Base-by-base conservation (phyloP, 768 basidiomycete genomes). In the Amanita brunnescens region DNA sequence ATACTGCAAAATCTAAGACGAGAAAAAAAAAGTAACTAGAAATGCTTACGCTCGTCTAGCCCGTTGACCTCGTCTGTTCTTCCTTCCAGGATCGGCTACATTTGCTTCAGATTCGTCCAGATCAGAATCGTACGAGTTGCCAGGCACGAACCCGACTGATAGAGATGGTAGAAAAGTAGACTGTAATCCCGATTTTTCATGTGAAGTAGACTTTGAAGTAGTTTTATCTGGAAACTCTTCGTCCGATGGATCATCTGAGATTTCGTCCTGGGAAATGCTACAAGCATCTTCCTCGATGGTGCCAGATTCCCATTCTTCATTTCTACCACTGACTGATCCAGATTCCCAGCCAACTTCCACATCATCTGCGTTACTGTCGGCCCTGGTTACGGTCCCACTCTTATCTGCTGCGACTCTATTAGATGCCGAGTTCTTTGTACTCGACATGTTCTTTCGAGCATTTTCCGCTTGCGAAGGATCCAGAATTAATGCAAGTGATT, bases 11-110 rank as follows among this genome's bases (percentile, higher is more conserved):
- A 20, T 33, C 18, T 21, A 30, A 33, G 32, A 26, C 24, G 10
- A 41, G 2, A 44, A 18, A n/a, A 38, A 34, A 13, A 14, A 33
- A 20, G 39, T 51, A 48, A 35, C 32, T 33, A 37, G 48, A 24
- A 41, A 51, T 12, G 85, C 94, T 78, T 65, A 96, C 96, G 88
- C 89, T 70, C 86, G 75, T 54, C 96, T 75, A n/a, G 95, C 95
- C 44, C 93, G 70, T 65, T 99, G 96, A 26, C 95, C 96, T 34
- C 93, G 75, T 49, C 95, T 70, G 59, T 99, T 94, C 71, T 88
- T 97, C 71, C 83, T 84, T 42, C 18, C 13, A 16, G 73, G 67
- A 34, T 81, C 81, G 13, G 70, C 77, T 26, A 71, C 70, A 20
- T 70, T 74, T 32, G 67, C 71, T 56, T 85, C 88, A 18, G 67